Evolutionary conservation across 768 basidiomycete species (phyloP), one percentile per base, ranked within the genome.

Genomic region (Postia placenta): DNA sequence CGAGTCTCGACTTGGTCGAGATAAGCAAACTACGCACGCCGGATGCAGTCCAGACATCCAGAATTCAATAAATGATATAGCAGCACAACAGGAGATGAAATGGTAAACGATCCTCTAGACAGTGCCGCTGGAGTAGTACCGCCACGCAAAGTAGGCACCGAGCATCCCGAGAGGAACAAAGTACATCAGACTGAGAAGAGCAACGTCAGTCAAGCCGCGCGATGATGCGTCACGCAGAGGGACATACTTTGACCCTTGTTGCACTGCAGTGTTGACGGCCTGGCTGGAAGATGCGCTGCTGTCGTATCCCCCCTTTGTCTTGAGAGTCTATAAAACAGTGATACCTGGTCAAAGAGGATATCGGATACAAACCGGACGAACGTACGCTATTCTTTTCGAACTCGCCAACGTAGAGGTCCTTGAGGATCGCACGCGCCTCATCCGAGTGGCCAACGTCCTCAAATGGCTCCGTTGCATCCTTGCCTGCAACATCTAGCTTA

Each of bases 391-490:
- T 74, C 58, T 84, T 73, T 63, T 89, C 87, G 57, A 94, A 90
- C 1, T 87, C 80, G 46, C 94, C 94, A 45, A 96, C 74, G 36
- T 81, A 70, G 78, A 96, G 80, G 56, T 68, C 83, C 15, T 79
- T 80, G 45, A 98, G 76, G 50, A 94, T 77, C 11, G 75, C 85
- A 45, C 96, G 84, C 22, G 96, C 96, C 70, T 99, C 96, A 59
- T 98, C 95, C 0, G 94, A 97, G 78, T 98, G 96, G 25, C 96
- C 96, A 25, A 99, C 95, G 66, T 99, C 96, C 71, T 98, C 95
- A 62, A 99, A 99, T 5, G 96, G 92, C 62, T 97, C 96, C 27
- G 95, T 94, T 20, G 95, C 94, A 66, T 98, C 93, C 66, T 87
- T 85, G 59, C 89, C 92, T 94, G 68, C 26, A 22, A 41, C 7